Percentiles rank a stretch among this genome's conserved stretches.
These are phyloP conservation scores for Coemansia sp. DNA, from an alignment of 192 early-diverging fungal species.

Conservation along the genomic window DNA sequence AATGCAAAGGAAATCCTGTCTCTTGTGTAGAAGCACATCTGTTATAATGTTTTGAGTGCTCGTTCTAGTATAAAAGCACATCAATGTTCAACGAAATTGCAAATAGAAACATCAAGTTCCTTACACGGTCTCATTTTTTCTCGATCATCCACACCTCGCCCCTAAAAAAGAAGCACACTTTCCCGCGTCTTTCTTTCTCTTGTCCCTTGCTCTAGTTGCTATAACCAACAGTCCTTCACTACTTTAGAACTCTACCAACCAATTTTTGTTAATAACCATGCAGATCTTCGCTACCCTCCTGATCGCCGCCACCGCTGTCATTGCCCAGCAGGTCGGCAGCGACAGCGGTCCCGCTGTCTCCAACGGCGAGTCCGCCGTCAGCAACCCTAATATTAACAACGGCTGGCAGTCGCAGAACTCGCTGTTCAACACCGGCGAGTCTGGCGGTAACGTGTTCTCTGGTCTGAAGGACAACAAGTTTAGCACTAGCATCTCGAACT, in stretches of 20 bases:
- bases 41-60: background rate
- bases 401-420: conserved; percentile 35
- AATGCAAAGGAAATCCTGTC: too few species aligned
- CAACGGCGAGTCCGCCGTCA: conserved; percentile 23
- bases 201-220: conserved; percentile 1
- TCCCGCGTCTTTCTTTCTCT: background rate
- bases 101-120: background rate
- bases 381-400: conserved; percentile 42
- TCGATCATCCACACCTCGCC: background rate
- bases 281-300: conserved; percentile 52
- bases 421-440: conserved; percentile 14
- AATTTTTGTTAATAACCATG: conserved; percentile 21
- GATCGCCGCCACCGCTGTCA: conserved; percentile 48
- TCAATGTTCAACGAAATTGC: background rate
- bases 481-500: too few species aligned
- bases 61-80: background rate
- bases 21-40: too few species aligned
- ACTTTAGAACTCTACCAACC: background rate
- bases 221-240: background rate
- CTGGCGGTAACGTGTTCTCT: conserved; percentile 30
- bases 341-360: conserved; percentile 17
- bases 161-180: background rate
- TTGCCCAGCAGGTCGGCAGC: conserved; percentile 48
- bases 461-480: too few species aligned
- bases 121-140: conserved; percentile 13